Conservation (phyloP, 2,329 filamentous ascomycete species). For the Fusarium abutilonis region DNA sequence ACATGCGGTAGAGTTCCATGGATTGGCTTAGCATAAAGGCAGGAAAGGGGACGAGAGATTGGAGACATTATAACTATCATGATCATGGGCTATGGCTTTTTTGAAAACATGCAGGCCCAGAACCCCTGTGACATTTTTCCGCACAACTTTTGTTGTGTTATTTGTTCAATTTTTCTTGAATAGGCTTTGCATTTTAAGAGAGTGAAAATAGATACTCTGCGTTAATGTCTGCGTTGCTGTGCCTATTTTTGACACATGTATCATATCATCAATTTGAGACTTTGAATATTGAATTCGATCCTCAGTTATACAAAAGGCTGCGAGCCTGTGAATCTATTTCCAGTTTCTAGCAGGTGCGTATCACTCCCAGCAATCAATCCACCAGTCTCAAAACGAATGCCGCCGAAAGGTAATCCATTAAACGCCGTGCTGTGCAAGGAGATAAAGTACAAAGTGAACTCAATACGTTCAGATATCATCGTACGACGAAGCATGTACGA, state of each 20-base stretch:
- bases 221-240: slow-evolving; percentile 8
- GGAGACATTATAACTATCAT: slow-evolving; percentile 38
- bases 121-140: slow-evolving; percentile 34
- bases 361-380: not conserved
- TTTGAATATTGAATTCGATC: too few relatives aligned
- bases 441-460: not conserved
- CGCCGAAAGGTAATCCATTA: slow-evolving; percentile 6
- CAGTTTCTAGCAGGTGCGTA: slow-evolving; percentile 5
- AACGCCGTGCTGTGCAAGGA: slow-evolving; percentile 43
- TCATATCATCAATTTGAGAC: not conserved
- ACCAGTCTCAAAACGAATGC: slow-evolving; percentile 1
- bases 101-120: slow-evolving; percentile 32
- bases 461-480: slow-evolving; percentile 25
- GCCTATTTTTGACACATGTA: not conserved
- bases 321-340: slow-evolving; percentile 1
- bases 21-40: slow-evolving; percentile 14
- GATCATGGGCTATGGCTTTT: slow-evolving; percentile 45
- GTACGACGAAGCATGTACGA: slow-evolving; percentile 21
- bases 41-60: slow-evolving; percentile 24
- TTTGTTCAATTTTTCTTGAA: slow-evolving; percentile 37
- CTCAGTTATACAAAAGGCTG: not conserved
- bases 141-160: slow-evolving; percentile 32
- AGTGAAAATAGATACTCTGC: slow-evolving; percentile 36
- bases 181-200: slow-evolving; percentile 40
- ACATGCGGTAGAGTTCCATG: slow-evolving; percentile 21